Evolutionary conservation across 805 yeast genomes (phyloP), one percentile per base, ranked within the genome.

Genomic region (Jamesozyma rosinii): DNA sequence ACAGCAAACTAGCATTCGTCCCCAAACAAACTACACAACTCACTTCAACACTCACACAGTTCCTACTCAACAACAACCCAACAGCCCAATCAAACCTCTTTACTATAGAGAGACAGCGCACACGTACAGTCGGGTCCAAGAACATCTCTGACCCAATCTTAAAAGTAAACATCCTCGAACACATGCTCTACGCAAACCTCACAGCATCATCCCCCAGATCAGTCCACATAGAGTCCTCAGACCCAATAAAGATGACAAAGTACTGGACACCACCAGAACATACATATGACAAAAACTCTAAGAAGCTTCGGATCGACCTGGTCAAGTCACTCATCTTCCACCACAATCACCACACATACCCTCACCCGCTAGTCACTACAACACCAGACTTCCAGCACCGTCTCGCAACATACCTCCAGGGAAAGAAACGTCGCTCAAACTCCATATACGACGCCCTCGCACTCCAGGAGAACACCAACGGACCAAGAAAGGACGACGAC

Each of bases 401-500:
- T 11, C 4, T 40, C 4, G 3, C 4, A 11, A 22, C 17, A 17
- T 21, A 24, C 18, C 26, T 19, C 20, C 26, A 9, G 19, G 27
- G 26, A 20, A 15, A 15, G 31, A 32, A 21, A 32, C 5, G 13
- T 8, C 33, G 34, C 19, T 18, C 11, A 10, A 10, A n/a, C 11
- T 33, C 38, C 49, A 42, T 67, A 49, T 79, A 83, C 65, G 92
- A 87, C 67, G 83, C 87, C 54, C 75, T 84, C 65, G 50, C 82
- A 65, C 75, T 85, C 59, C 76, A 79, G 59, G 89, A 81, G 71
- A 84, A 1, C 2, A 11, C 10, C 4, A 49, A 54, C 11, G 65
- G 65, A 0, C 39, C 47, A 3, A 59, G 56, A 18, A 81, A 81
- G 54, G 73, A 74, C 35, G 89, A 81, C 55, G 89, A 81, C 55